A percentile compares a stretch with the other conserved stretches of the same genome.
These are phyloP conservation scores for Ophiostoma populinum DNA, from an alignment of 2,329 filamentous ascomycete genomes.

Conservation along the genomic window DNA sequence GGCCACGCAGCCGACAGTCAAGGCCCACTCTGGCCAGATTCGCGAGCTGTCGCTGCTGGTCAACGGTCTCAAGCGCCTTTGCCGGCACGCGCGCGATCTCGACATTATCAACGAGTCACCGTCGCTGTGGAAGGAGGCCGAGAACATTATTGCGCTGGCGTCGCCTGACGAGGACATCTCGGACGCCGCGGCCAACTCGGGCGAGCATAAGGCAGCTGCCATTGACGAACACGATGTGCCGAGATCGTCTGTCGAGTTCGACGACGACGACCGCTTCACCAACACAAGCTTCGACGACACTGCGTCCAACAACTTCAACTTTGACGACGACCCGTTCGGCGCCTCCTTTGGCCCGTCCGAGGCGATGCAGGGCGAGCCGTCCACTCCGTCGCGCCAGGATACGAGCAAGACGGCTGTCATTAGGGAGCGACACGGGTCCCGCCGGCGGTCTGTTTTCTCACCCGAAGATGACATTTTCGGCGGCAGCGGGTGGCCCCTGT, in stretches of 20 bases:
- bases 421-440: slow-evolving; percentile 32
- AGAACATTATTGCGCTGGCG: slow-evolving; percentile 75
- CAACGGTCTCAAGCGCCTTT: slow-evolving; percentile 65
- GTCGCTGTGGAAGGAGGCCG: slow-evolving; percentile 60
- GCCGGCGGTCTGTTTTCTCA: slow-evolving; percentile 44
- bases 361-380: not conserved
- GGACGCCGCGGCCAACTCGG: not conserved
- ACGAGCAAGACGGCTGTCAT: slow-evolving; percentile 35
- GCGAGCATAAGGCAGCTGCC: slow-evolving; percentile 10
- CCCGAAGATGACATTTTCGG: slow-evolving; percentile 52
- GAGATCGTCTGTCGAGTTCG: slow-evolving; percentile 20
- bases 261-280: slow-evolving; percentile 27
- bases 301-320: slow-evolving; percentile 21
- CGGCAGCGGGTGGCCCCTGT: slow-evolving; percentile 25
- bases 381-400: slow-evolving; percentile 13
- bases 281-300: slow-evolving; percentile 31
- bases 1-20: slow-evolving; percentile 66
- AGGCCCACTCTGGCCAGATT: slow-evolving; percentile 69
- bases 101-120: slow-evolving; percentile 45
- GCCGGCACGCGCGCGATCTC: slow-evolving; percentile 50
- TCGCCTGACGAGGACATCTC: slow-evolving; percentile 44
- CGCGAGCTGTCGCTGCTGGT: slow-evolving; percentile 66
- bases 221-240: slow-evolving; percentile 14
- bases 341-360: slow-evolving; percentile 24
- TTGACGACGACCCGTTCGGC: slow-evolving; percentile 26